These are phyloP conservation scores for Rhynchospora tenuis DNA, from an alignment of 176 grass and related monocot species.

Conservation along the genomic window DNA sequence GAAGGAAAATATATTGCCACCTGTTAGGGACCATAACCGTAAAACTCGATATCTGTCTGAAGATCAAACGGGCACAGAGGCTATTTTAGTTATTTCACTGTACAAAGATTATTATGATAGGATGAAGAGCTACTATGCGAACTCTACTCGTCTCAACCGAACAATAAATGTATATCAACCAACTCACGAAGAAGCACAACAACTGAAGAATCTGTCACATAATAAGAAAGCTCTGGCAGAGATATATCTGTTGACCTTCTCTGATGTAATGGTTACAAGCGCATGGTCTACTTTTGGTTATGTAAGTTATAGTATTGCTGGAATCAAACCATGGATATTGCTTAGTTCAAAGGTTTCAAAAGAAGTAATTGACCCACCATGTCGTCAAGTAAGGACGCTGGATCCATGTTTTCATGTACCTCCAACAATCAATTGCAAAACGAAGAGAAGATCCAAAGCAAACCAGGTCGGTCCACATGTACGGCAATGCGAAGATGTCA, in stretches of 20 bases:
- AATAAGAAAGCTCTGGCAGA: constrained; percentile 74
- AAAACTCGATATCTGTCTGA: not conserved
- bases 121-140: constrained; percentile 45
- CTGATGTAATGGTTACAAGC: constrained; percentile 40
- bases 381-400: constrained; percentile 25
- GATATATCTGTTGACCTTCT: constrained; percentile 61
- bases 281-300: constrained; percentile 59
- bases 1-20: constrained; percentile 41
- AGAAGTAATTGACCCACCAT: constrained; percentile 26
- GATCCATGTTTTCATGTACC: constrained; percentile 66
- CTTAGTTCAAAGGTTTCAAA: constrained; percentile 14
- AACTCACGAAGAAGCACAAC: constrained; percentile 46
- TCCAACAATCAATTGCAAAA: constrained; percentile 39
- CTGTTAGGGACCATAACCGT: not conserved
- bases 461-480: constrained; percentile 29
- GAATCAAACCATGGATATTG: constrained; percentile 60
- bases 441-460: constrained; percentile 20
- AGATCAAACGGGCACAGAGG: constrained; percentile 17
- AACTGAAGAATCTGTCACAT: constrained; percentile 32
- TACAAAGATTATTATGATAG: constrained; percentile 48
- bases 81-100: constrained; percentile 51
- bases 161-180: constrained; percentile 61
- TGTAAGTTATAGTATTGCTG: constrained; percentile 51
- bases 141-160: constrained; percentile 10
- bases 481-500: constrained; percentile 52